Percentiles rank a stretch among this genome's conserved stretches.
Evolutionary conservation across 2,329 filamentous ascomycete genomes (phyloP).

Genomic region (Pseudopyricularia cyperi): DNA sequence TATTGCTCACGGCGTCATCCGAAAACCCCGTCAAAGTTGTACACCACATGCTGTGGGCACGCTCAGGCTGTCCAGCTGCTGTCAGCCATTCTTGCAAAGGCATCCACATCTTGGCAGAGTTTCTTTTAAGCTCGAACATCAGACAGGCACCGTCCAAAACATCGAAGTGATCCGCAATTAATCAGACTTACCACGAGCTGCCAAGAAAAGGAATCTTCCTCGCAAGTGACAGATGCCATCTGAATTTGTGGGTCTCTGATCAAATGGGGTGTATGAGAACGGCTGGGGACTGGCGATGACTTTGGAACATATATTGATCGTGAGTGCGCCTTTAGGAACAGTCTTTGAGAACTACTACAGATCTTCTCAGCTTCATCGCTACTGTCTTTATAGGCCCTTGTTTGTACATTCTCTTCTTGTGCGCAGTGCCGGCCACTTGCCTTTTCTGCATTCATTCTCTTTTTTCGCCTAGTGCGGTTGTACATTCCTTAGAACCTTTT

Average conservation of each 20-base stretch:
- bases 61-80: too few species aligned
- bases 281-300: too few species aligned
- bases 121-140: too few species aligned
- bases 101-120: too few species aligned
- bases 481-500: background rate
- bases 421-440: background rate
- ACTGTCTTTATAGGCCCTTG: background rate
- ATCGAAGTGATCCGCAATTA: background rate
- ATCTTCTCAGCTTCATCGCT: background rate
- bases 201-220: background rate
- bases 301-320: background rate
- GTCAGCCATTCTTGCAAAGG: too few species aligned
- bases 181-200: background rate
- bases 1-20: too few species aligned
- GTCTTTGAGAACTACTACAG: background rate
- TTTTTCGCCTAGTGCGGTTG: background rate
- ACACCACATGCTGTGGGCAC: too few species aligned
- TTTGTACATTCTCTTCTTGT: background rate
- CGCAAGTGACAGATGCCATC: background rate
- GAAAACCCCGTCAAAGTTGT: too few species aligned
- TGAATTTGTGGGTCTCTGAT: background rate
- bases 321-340: background rate
- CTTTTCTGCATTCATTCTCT: background rate
- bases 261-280: background rate
- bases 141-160: background rate